Conservation (phyloP, 306 rosid species). For the Lathyrus oleraceus region DNA sequence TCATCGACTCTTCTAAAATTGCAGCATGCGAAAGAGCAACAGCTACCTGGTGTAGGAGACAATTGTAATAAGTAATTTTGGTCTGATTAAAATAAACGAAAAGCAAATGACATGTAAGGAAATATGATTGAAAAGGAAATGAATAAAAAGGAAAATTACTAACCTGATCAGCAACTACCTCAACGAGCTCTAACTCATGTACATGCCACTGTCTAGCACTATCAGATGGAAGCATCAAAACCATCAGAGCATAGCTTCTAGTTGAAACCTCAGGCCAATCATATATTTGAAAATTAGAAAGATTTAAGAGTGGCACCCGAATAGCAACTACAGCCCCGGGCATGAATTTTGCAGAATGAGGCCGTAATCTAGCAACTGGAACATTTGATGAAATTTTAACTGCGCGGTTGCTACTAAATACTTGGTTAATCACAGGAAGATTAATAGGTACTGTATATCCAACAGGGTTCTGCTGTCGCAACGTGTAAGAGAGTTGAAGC, state of each 20-base stretch:
- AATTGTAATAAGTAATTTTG: conserved; percentile 9
- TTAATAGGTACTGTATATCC: conserved; percentile 89
- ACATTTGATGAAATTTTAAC: conserved; percentile 71
- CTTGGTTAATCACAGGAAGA: conserved; percentile 88
- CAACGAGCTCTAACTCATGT: conserved; percentile 94
- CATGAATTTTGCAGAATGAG: conserved; percentile 61
- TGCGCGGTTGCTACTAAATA: conserved; percentile 73
- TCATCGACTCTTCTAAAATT: conserved; percentile 95
- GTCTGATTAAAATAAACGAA: not conserved
- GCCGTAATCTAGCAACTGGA: conserved; percentile 86
- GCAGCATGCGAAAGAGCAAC: conserved; percentile 99
- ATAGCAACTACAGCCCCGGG: conserved; percentile 95
- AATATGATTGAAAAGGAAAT: not conserved
- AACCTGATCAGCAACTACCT: conserved; percentile 99
- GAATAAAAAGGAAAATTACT: conserved; percentile 27
- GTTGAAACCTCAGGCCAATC: conserved; percentile 97
- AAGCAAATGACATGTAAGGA: not conserved
- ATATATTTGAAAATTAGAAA: conserved; percentile 92
- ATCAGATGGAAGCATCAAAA: conserved; percentile 91
- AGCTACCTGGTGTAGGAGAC: conserved; percentile 66
- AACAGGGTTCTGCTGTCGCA: conserved; percentile 90
- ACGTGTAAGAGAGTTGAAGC: conserved; percentile 92
- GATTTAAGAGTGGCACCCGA: conserved; percentile 91
- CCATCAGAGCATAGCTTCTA: conserved; percentile 94
- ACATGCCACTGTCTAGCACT: conserved; percentile 93